Evolutionary conservation across 495 filamentous ascomycete species (phyloP).

Genomic region (Aspergillus campestris): DNA sequence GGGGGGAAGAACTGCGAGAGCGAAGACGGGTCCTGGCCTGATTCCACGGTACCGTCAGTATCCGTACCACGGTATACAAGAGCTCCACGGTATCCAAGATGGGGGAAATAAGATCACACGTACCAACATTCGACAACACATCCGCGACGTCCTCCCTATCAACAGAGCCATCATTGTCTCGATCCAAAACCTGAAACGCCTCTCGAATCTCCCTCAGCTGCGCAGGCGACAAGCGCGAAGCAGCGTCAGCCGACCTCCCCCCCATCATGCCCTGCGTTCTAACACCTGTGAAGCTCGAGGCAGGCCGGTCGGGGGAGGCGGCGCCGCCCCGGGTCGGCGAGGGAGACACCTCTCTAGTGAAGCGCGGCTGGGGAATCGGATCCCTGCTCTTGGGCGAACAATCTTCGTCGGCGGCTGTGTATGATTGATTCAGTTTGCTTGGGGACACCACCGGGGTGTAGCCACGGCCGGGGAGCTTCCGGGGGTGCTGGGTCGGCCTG

Average conservation of each 20-base stretch:
- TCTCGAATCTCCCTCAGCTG: conserved; percentile 72
- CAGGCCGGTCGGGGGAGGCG: conserved; percentile 19
- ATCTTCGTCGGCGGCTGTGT: conserved; percentile 36
- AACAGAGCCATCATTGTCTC: conserved; percentile 68
- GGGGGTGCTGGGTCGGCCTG: conserved; percentile 27
- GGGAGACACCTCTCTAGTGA: conserved; percentile 31
- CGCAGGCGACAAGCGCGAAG: conserved; percentile 55
- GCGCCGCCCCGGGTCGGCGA: conserved; percentile 38
- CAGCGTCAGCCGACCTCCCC: conserved; percentile 34
- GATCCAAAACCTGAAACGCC: conserved; percentile 78
- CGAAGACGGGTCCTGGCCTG: conserved; percentile 49
- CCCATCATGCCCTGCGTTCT: conserved; percentile 20
- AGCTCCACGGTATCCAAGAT: not conserved
- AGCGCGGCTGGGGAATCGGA: conserved; percentile 33
- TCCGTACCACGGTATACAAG: not conserved
- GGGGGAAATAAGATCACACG: not conserved
- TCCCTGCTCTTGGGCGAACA: conserved; percentile 16
- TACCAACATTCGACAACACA: conserved; percentile 72
- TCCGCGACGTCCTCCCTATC: conserved; percentile 69
- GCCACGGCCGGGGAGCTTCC: conserved; percentile 35
- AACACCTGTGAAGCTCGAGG: conserved; percentile 16
- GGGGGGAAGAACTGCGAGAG: conserved; percentile 71
- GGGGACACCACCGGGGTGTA: conserved; percentile 38
- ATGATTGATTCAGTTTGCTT: conserved; percentile 42
- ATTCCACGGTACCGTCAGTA: not conserved